A percentile compares a stretch with the other conserved stretches of the same genome.
These are phyloP conservation scores for Gastrolobium villosum DNA, from an alignment of 306 rosid species.

Conservation along the genomic window DNA sequence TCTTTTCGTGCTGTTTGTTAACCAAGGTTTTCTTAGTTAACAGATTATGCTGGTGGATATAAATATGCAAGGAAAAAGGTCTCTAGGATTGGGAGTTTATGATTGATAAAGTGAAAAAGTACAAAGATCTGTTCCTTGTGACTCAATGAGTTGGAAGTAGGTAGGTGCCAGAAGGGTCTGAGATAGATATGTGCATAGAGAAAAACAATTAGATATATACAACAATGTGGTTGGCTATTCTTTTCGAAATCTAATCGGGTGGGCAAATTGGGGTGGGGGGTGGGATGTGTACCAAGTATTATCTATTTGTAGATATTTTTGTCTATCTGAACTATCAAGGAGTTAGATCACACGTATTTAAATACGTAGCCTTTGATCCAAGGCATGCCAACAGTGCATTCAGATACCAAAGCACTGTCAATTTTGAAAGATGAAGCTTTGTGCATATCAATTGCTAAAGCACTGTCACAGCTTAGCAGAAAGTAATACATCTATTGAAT, in stretches of 20 bases:
- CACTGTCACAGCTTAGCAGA: conserved; percentile 10
- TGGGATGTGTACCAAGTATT: conserved; percentile 53
- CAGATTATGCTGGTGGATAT: conserved; percentile 53
- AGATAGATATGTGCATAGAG: conserved; percentile 61
- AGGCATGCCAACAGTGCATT: conserved; percentile 2
- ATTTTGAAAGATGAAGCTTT: conserved; percentile 10
- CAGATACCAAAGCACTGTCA: conserved; percentile 28
- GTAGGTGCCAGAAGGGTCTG: conserved; percentile 66
- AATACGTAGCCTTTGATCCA: conserved; percentile 25
- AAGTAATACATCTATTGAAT: conserved; percentile 1
- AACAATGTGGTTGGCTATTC: conserved; percentile 83
- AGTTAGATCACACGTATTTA: conserved; percentile 43
- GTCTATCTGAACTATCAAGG: conserved; percentile 47
- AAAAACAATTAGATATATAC: conserved; percentile 88
- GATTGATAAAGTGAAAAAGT: conserved; percentile 54
- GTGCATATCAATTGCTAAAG: background rate
- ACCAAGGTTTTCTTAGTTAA: conserved; percentile 49
- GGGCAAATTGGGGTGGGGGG: conserved; percentile 51
- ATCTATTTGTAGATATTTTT: conserved; percentile 52
- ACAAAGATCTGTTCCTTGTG: conserved; percentile 46
- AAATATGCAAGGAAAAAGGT: conserved; percentile 50
- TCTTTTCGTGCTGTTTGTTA: conserved; percentile 55
- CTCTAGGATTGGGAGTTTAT: conserved; percentile 43
- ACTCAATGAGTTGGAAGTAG: conserved; percentile 61
- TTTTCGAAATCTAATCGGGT: conserved; percentile 81